Evolutionary conservation across 1,284 basidiomycete genomes (phyloP).

Genomic region (Phaffia rhodozyma): DNA sequence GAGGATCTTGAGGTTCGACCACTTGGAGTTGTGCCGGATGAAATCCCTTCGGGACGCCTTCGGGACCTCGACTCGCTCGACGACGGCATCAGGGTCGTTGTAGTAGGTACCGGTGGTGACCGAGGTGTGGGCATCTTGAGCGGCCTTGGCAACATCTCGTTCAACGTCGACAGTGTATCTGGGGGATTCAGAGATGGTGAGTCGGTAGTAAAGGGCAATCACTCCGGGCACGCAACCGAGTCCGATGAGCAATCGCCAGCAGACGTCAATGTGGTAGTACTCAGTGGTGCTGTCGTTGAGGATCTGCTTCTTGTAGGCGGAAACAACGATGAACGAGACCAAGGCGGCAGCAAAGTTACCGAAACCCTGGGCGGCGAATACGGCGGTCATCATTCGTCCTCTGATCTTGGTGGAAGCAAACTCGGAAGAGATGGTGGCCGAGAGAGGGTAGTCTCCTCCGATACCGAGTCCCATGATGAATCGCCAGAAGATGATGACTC

Average conservation of each 20-base stretch:
- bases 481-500: conserved; percentile 58
- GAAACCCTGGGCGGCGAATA: conserved; percentile 43
- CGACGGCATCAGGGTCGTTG: conserved; percentile 46
- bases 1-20: conserved; percentile 40
- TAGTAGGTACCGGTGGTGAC: conserved; percentile 43
- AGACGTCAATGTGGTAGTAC: conserved; percentile 35
- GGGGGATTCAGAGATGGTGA: conserved; percentile 42
- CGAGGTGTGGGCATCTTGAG: conserved; percentile 54
- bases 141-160: conserved; percentile 61
- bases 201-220: conserved; percentile 41
- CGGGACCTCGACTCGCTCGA: conserved; percentile 51
- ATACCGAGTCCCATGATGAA: conserved; percentile 49
- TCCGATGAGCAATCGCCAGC: conserved; percentile 42
- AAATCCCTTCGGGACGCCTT: conserved; percentile 56
- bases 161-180: conserved; percentile 86
- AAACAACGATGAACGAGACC: conserved; percentile 53
- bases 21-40: conserved; percentile 37
- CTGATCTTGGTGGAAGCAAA: conserved; percentile 58
- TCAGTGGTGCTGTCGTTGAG: conserved; percentile 38
- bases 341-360: conserved; percentile 49
- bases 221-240: conserved; percentile 37
- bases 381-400: conserved; percentile 42
- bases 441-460: conserved; percentile 43
- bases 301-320: conserved; percentile 55
- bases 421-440: conserved; percentile 46